Evolutionary conservation across 2,329 filamentous ascomycete species (phyloP), one percentile per base, ranked within the genome.

Genomic region (Fusarium circinatum): DNA sequence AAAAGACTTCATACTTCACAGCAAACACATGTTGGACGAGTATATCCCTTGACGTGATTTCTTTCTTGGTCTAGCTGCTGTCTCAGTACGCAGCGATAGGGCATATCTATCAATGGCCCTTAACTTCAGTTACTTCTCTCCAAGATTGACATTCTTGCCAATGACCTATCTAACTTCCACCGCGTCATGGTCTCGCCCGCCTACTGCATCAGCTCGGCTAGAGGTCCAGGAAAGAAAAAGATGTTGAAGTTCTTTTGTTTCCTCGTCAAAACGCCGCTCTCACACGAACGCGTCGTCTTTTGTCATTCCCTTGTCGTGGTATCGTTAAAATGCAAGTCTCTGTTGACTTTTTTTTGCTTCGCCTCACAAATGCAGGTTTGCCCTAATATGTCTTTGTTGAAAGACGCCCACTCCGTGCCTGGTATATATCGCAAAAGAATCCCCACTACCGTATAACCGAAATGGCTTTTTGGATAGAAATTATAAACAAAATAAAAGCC

Each of bases 231-330:
- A 82, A 82, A 80, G 76, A 80, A 84, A 70, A 85, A 85, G 82
- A 85, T 84, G 84, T 85, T 85, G 84, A 85, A 85, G 72, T 84
- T 84, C 83, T 84, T 85, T 83, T 82, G 78, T 81, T 83, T 84
- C 80, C 82, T 82, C 80, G 73, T 80, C 80, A 80, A 84, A 84
- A 84, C 82, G 82, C 83, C 82, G 74, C 71, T 76, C 76, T 78
- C 76, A 81, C 75, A 75, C 77, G 74, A 70, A 77, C 71, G 76
- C 72, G 63, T 78, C 76, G 71, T 76, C 77, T 77, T 79, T 76
- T 78, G 75, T 74, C 72, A 68, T 77, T 71, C 79, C 78, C 78
- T 78, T 75, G 75, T 76, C 74, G 75, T 76, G 81, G 81, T 84
- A 83, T 83, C 82, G 75, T 83, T 79, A 76, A 81, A 81, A 83